Evolutionary conservation across 306 rosid genomes (phyloP).

Genomic region (Dryas alaskensis): DNA sequence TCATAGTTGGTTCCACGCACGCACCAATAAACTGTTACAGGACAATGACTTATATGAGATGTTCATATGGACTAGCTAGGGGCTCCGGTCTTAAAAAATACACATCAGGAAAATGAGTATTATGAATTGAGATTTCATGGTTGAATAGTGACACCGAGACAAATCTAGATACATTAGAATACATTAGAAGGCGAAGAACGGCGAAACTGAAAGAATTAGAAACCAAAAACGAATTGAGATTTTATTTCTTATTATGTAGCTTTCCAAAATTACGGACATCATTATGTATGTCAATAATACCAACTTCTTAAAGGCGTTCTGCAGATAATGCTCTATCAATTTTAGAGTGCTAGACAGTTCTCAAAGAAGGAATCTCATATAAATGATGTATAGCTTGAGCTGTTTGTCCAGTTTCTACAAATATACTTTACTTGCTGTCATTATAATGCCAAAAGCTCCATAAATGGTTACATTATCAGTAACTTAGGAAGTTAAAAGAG

Average conservation of each 20-base stretch:
- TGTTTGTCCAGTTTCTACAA: background rate
- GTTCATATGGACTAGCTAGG: background rate
- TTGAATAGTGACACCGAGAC: background rate
- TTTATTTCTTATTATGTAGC: slow-evolving; percentile 2
- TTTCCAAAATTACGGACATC: background rate
- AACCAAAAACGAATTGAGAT: background rate
- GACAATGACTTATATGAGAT: slow-evolving; percentile 11
- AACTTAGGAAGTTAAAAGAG: background rate
- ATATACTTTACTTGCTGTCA: background rate
- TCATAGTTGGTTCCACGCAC: slow-evolving; percentile 43
- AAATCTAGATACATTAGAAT: background rate
- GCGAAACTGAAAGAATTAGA: background rate
- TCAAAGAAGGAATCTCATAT: background rate
- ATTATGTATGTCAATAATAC: background rate
- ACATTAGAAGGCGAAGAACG: background rate
- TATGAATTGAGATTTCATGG: background rate
- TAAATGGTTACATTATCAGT: background rate
- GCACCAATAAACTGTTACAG: slow-evolving; percentile 53
- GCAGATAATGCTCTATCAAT: background rate
- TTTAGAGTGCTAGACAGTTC: background rate
- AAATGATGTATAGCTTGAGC: background rate
- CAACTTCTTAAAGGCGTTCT: no score
- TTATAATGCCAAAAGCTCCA: background rate
- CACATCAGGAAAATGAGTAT: background rate
- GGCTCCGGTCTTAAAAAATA: background rate